phyloP scores from a whole-genome alignment of 768 basidiomycete species.

The Lentinula sp. region DNA sequence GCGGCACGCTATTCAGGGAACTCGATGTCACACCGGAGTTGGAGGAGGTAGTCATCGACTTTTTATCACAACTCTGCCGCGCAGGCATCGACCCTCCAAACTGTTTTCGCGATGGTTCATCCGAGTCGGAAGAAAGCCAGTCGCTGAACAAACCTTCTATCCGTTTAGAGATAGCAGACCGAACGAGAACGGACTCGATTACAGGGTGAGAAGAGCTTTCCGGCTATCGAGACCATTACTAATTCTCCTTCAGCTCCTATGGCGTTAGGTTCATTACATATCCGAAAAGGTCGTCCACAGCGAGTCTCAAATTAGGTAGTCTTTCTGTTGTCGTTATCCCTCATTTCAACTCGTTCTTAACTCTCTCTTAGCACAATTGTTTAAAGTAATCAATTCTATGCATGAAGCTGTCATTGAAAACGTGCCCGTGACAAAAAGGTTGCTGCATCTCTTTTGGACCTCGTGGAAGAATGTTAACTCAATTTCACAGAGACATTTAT shows the following conservation, averaged over 20 bases:
- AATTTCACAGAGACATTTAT: conserved; percentile 64
- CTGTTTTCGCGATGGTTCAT: neutral
- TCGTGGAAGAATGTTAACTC: neutral
- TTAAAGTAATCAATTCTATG: conserved; percentile 60
- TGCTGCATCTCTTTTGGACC: conserved; percentile 4
- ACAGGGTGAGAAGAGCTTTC: neutral
- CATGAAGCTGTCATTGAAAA: conserved; percentile 57
- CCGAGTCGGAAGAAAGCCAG: neutral
- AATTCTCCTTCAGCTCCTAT: conserved; percentile 9
- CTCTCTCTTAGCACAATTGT: conserved; percentile 51
- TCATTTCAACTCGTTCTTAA: neutral
- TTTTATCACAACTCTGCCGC: neutral
- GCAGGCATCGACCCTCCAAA: neutral
- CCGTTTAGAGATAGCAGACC: neutral
- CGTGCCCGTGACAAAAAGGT: conserved; percentile 64
- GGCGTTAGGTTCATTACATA: conserved; percentile 25
- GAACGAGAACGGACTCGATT: neutral
- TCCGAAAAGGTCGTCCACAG: conserved; percentile 26
- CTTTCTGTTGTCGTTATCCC: neutral
- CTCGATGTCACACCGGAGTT: neutral
- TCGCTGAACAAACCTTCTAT: neutral
- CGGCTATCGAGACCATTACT: neutral
- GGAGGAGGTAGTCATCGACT: conserved; percentile 4
- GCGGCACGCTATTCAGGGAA: neutral
- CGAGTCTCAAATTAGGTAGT: conserved; percentile 38